These are phyloP conservation scores for Chrysochromulina tobinii DNA, from an alignment of 78 protist genomes.

Conservation along the genomic window DNA sequence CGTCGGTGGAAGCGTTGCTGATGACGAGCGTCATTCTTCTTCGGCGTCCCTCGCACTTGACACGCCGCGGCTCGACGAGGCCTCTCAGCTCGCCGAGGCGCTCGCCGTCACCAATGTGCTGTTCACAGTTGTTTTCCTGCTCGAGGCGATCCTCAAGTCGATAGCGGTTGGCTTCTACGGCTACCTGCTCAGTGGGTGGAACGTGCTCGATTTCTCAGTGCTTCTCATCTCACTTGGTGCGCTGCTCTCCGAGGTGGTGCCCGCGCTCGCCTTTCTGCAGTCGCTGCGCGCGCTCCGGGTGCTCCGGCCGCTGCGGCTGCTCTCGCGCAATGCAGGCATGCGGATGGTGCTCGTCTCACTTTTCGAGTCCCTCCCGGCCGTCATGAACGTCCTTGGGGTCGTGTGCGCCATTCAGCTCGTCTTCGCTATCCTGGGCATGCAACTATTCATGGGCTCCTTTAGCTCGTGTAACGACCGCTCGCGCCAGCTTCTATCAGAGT, in stretches of 20 bases:
- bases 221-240: neutral
- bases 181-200: conserved; percentile 17
- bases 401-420: neutral
- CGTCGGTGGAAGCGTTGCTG: neutral
- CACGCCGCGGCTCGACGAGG: neutral
- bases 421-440: neutral
- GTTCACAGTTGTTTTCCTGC: neutral
- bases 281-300: neutral
- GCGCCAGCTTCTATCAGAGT: no score
- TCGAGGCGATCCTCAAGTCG: neutral
- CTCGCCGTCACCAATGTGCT: neutral
- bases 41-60: neutral
- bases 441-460: neutral
- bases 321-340: neutral
- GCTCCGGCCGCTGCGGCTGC: conserved; percentile 21
- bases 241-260: no score
- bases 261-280: no score
- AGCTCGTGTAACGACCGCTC: neutral
- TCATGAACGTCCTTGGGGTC: neutral
- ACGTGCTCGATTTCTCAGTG: conserved; percentile 34
- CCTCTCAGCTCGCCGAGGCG: neutral
- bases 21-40: neutral
- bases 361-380: neutral
- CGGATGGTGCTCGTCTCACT: neutral
- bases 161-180: neutral